Base-by-base conservation (phyloP, 176 grass and related monocot genomes). In the Lolium perenne region DNA sequence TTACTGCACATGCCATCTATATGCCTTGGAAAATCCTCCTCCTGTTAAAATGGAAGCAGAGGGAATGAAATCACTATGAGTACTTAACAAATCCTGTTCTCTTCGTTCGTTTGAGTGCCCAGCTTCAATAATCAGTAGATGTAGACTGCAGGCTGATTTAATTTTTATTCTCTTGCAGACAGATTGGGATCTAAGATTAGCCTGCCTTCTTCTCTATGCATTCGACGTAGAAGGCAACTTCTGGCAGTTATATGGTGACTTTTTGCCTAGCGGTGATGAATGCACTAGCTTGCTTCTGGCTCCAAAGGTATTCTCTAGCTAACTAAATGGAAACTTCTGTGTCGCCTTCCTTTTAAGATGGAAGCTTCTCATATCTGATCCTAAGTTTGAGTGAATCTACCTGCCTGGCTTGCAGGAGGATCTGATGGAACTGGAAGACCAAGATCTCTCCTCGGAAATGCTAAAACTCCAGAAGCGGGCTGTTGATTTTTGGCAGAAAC, bases 401-500 rank as follows among this genome's bases (percentile, higher is more conserved):
- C 45, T 80, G 74, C 26, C 38, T 75, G 58, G 12, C 26, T 74
- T 91, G 79, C 86, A 98, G 96, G 96, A 95, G 74, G 96, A 98
- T 86, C 75, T 98, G 46, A 82, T 93, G 88, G 93, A 98, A 74
- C 83, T 98, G 85, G 93, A 98, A 89, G 93, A 98, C 70, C 84
- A 83, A 62, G 90, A 83, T 85, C 81, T 98, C 47, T 82, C 90
- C 84, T 83, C 83, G 86, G 91, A 89, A 89, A 95, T 94, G 80
- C 87, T 94, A 81, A 59, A 89, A 78, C 62, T 86, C 26, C 89
- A 94, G 76, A 78, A 80, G 57, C 76, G 91, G 32, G 93, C 96
- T 73, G 87, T 94, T 66, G 89, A 98, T 90, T 98, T 98, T 95
- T 98, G 96, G 96, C 93, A 94, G 86, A 92, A 92, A 80, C 91